Base-by-base conservation (phyloP, 371 early-diverging fungal genomes). In the Syncephalastrum racemosum region DNA sequence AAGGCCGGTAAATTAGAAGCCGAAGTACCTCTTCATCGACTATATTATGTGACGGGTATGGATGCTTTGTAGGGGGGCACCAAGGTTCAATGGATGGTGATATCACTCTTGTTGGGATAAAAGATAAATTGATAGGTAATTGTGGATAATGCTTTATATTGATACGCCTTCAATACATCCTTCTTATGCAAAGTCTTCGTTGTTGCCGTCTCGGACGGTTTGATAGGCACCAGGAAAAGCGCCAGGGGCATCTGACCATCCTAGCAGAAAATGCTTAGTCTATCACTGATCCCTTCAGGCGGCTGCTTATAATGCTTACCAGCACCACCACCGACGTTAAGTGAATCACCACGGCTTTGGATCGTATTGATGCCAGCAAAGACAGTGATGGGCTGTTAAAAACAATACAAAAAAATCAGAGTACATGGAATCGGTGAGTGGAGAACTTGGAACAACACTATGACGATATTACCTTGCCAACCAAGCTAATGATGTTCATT, bases 191-290 rank as follows among this genome's bases (percentile, higher is more conserved):
- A 55, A 62, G 4, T 53, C 58, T 23, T 63, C 58, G 25, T 55
- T 54, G 52, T 75, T 68, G 14, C 70, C 70, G 51, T 78, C 79
- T 53, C 79, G 68, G 10, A 75, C 79, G 36, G 73, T 70, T 54
- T 78, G 71, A 58, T 78, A 78, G 14, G 70, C 73, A 25, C 78
- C 72, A 24, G 79, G 75, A 59, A 78, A 78, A 10, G 73, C 67
- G 25, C 73, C 79, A 24, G 75, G 75, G 25, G 79, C 79, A 27
- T 78, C 73, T 19, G 75, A 59, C 79, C 79, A 78, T 25, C 60
- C 79, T 78, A 53, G 13, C 13, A 41, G n/a, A 18, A 12, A 25
- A 59, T 6, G 14, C 8, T 31, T 19, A 53, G 16, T 6, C 6
- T n/a, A 40, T 1, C 40, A 41, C 20, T 18, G 18, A 18, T 7